A percentile compares a stretch with the other conserved stretches of the same genome.
phyloP scores from a whole-genome alignment of 2,329 filamentous ascomycete species.

The Trichoderma cornu-damae region DNA sequence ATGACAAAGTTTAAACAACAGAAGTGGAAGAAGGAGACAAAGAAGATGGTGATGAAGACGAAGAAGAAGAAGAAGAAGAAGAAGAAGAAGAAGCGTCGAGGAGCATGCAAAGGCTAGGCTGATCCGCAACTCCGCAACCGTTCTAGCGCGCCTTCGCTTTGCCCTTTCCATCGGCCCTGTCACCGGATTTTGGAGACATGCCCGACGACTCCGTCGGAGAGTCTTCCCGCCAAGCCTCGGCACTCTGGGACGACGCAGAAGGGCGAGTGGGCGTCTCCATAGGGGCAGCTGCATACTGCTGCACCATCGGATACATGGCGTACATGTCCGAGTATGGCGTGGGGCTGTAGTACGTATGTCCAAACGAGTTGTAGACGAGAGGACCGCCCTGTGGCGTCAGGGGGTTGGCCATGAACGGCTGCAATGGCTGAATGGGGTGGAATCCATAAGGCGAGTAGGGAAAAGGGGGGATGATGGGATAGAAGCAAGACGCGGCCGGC shows the following conservation, averaged over 20 bases:
- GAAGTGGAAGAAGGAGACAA: too few relatives aligned
- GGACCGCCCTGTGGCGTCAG: slow-evolving; percentile 13
- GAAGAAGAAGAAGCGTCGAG: neutral
- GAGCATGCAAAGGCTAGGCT: neutral
- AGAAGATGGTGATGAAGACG: too few relatives aligned
- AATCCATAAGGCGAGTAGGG: slow-evolving; percentile 16
- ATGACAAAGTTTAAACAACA: neutral
- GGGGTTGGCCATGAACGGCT: slow-evolving; percentile 8
- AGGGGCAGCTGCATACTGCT: slow-evolving; percentile 10
- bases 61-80: neutral
- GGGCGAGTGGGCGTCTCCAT: slow-evolving; percentile 9
- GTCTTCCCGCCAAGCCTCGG: neutral
- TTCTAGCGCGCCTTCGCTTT: neutral
- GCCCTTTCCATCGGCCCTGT: neutral
- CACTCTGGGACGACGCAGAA: neutral
- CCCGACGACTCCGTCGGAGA: neutral
- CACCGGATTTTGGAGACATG: neutral
- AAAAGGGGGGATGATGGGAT: slow-evolving; percentile 16
- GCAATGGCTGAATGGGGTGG: slow-evolving; percentile 4
- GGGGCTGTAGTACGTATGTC: neutral
- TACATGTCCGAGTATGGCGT: slow-evolving; percentile 7
- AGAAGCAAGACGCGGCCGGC: neutral
- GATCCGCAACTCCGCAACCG: neutral
- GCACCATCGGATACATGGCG: slow-evolving; percentile 24
- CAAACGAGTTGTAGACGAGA: slow-evolving; percentile 23